These are phyloP conservation scores for Coffea humblotiana DNA, from an alignment of 305 asterid species.

Conservation along the genomic window DNA sequence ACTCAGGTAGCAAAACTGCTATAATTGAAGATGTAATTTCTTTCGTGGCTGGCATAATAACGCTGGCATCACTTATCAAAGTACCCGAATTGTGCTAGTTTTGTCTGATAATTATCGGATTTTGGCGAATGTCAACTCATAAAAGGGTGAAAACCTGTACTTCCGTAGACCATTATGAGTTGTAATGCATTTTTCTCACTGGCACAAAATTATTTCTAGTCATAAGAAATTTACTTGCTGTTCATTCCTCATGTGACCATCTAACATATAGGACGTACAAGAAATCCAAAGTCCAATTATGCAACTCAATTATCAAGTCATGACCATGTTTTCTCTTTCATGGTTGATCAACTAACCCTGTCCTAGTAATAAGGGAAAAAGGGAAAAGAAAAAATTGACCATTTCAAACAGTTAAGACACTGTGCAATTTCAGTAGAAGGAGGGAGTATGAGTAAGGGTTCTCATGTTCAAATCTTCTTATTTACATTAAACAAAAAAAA, in stretches of 20 bases:
- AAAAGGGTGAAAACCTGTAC: neutral
- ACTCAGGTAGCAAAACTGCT: neutral
- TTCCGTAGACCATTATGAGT: neutral
- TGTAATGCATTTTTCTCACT: neutral
- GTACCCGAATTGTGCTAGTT: slow-evolving; percentile 1
- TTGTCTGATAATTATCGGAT: neutral
- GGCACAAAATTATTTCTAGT: neutral
- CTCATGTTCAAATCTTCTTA: too few relatives aligned
- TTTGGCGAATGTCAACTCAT: neutral
- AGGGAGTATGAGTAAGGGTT: too few relatives aligned
- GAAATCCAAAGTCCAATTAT: neutral
- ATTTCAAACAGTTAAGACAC: neutral
- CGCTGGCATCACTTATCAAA: neutral
- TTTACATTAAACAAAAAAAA: too few relatives aligned
- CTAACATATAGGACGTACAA: neutral
- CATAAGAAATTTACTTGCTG: neutral
- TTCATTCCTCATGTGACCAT: neutral
- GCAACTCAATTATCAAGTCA: neutral
- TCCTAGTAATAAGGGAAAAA: too few relatives aligned
- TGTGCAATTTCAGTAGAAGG: neutral
- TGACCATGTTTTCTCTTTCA: neutral
- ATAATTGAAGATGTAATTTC: neutral
- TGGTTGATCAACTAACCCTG: neutral
- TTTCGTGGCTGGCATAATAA: neutral
- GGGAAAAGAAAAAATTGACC: too few relatives aligned